Evolutionary conservation across 352 stramenopile genomes (phyloP).

Genomic region (Globisporangium iwayamae): DNA sequence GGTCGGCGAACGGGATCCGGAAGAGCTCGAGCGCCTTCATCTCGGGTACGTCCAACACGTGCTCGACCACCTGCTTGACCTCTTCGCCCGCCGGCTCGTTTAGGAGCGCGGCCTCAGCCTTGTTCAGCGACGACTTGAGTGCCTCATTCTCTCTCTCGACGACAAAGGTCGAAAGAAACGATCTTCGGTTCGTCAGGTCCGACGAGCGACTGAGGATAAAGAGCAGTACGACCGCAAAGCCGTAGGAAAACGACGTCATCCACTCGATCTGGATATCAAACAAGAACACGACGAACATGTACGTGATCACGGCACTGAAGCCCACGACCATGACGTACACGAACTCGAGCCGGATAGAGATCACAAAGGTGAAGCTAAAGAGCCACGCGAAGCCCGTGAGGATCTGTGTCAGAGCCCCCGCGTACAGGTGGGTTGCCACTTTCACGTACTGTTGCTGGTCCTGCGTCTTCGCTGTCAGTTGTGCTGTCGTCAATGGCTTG

Average conservation of each 20-base stretch:
- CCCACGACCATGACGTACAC: constrained; percentile 80
- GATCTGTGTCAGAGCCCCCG: constrained; percentile 56
- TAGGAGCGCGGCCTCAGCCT: constrained; percentile 78
- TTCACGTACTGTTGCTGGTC: constrained; percentile 34
- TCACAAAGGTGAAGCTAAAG: constrained; percentile 82
- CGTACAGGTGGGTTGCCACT: constrained; percentile 44
- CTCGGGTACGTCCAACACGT: constrained; percentile 61
- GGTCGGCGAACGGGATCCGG: constrained; percentile 79
- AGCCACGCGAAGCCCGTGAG: constrained; percentile 64
- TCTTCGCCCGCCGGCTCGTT: constrained; percentile 73
- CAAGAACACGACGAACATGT: constrained; percentile 49
- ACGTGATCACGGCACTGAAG: constrained; percentile 47
- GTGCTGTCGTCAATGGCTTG: not conserved
- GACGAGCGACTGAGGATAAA: constrained; percentile 78
- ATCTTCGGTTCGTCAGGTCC: constrained; percentile 74
- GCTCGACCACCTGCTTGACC: constrained; percentile 67
- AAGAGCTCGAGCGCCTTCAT: constrained; percentile 78
- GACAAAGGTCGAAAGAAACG: constrained; percentile 78
- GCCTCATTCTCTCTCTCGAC: constrained; percentile 86
- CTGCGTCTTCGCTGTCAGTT: constrained; percentile 20
- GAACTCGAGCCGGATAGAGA: constrained; percentile 87
- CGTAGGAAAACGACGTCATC: constrained; percentile 59
- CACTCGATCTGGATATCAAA: constrained; percentile 64
- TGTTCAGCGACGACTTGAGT: constrained; percentile 70
- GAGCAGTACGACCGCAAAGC: constrained; percentile 64